Evolutionary conservation across 192 early-diverging fungal genomes (phyloP).

Genomic region (Martensiomyces pterosporus): DNA sequence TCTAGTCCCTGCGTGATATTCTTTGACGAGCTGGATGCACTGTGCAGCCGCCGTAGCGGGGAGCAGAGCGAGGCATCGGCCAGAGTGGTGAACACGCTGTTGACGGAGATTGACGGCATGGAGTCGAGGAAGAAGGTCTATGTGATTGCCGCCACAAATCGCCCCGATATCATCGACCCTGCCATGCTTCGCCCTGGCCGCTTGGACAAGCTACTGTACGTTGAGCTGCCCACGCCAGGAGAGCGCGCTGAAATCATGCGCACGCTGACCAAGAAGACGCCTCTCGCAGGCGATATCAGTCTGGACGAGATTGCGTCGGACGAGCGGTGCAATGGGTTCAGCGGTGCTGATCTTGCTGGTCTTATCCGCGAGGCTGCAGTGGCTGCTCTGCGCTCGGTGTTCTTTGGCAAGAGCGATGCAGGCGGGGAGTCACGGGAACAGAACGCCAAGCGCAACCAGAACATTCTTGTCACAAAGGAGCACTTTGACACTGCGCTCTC

Average conservation of each 20-base stretch:
- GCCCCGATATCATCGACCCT: conserved; percentile 96
- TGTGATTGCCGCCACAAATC: conserved; percentile 96
- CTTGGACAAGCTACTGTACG: conserved; percentile 95
- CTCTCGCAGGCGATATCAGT: conserved; percentile 59
- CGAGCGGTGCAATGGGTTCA: conserved; percentile 64
- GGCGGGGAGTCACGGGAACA: too few relatives aligned
- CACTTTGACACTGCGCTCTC: conserved; percentile 82
- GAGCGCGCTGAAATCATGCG: conserved; percentile 84
- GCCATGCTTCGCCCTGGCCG: conserved; percentile 98
- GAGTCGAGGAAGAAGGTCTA: conserved; percentile 84
- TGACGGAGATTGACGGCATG: conserved; percentile 97
- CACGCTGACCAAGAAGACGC: conserved; percentile 75
- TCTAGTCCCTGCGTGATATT: conserved; percentile 96
- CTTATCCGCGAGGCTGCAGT: conserved; percentile 79
- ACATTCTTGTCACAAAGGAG: conserved; percentile 18
- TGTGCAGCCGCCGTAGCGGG: conserved; percentile 88
- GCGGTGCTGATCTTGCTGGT: conserved; percentile 74
- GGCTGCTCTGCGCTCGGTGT: conserved; percentile 61
- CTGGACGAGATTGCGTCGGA: conserved; percentile 60
- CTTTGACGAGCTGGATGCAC: conserved; percentile 96
- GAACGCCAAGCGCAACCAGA: conserved; percentile 7
- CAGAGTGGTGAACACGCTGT: conserved; percentile 93
- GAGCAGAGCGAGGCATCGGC: conserved; percentile 81
- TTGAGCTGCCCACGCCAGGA: conserved; percentile 76
- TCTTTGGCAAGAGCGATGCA: conserved; percentile 14